Percentiles rank a stretch among this genome's conserved stretches.
These are phyloP conservation scores for Apiosordaria backusii DNA, from an alignment of 495 filamentous ascomycete genomes.

Conservation along the genomic window DNA sequence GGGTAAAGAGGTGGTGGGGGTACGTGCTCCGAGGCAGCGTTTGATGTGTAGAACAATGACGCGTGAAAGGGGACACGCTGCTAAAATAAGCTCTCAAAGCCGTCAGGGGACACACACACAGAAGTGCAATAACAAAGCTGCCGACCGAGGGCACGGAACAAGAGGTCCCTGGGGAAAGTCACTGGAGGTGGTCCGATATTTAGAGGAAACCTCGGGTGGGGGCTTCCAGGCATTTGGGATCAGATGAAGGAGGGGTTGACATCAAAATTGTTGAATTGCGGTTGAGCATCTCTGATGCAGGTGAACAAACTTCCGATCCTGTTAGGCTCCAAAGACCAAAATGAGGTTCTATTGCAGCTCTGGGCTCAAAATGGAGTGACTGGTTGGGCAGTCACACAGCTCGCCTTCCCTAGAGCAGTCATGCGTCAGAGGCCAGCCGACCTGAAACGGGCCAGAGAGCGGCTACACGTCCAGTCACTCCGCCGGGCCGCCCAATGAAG, in stretches of 20 bases:
- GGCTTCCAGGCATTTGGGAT: neutral
- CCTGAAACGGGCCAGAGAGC: conserved; percentile 35
- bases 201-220: conserved; percentile 4
- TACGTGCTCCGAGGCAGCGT: neutral
- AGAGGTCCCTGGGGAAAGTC: neutral
- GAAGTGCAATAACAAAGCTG: neutral
- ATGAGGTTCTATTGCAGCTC: neutral
- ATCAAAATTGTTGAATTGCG: no score
- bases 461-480: conserved; percentile 20
- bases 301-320: neutral
- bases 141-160: neutral
- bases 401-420: conserved; percentile 22
- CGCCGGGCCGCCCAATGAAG: conserved; percentile 32
- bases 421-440: conserved; percentile 27
- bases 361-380: conserved; percentile 5
- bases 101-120: neutral
- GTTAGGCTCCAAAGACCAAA: conserved; percentile 22
- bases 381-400: conserved; percentile 37
- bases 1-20: neutral
- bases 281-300: conserved; percentile 6
- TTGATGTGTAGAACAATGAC: neutral
- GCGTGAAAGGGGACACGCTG: neutral
- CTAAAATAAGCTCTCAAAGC: neutral
- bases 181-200: conserved; percentile 2
- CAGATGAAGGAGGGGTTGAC: neutral